Base-by-base conservation (phyloP, 352 stramenopile genomes). In the Phytopythium aichiense region DNA sequence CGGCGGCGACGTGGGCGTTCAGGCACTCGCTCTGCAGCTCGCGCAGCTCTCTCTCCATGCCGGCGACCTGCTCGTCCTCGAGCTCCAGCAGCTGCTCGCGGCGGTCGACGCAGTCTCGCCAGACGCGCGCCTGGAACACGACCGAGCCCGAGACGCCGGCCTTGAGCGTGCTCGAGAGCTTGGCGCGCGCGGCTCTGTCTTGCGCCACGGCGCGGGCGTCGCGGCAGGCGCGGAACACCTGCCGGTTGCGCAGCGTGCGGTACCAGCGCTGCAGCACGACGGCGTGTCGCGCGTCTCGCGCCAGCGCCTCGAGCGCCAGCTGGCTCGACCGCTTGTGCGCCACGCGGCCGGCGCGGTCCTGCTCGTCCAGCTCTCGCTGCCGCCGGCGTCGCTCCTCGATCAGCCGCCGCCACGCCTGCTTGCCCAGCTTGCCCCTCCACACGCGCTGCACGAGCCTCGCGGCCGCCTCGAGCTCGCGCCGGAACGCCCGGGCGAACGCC, bases 41-140 rank as follows among this genome's bases (percentile, higher is more conserved):
- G 7, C 72, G 70, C 38, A 93, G 63, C 61, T 88, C 76, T 1
- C 61, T 65, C 59, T 88, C 80, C 54, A 85, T 67, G 15, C 63
- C 73, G 7, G 67, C 45, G 18, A 64, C 80, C 16, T 76, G 66
- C 2, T 63, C 61, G 42, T 90, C 79, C 55, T 81, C 69, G 45
- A 89, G 67, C 31, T 65, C 74, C 11, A 58, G 57, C 37, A 89
- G 63, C 37, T 75, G 51, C 28, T 74, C 22, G 46, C 81, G 83
- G 42, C 72, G 64, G 54, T 84, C 82, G 22, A 87, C 61, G 23
- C 78, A 87, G 53, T 90, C 81, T 1, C 74, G 73, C 84, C 84
- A 93, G 18, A 91, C 80, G 8, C 69, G 70, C 42, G 84, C 79
- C 49, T 89, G 84, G 59, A 89, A 93, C 15, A 88, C 61, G 23